Evolutionary conservation across 805 yeast genomes (phyloP).

Genomic region (Zygosaccharomyces bisporus): DNA sequence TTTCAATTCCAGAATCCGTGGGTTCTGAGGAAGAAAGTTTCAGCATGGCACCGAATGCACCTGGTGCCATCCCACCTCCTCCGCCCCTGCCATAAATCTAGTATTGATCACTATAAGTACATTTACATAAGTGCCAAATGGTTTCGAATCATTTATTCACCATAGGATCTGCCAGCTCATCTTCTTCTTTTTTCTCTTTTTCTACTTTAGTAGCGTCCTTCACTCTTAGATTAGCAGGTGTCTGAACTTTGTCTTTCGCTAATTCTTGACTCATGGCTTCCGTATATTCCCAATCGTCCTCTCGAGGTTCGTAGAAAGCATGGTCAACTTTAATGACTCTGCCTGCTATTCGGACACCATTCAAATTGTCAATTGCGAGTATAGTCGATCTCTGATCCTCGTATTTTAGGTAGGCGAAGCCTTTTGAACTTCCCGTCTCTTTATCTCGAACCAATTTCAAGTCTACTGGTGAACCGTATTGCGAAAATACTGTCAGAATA

Average conservation of each 20-base stretch:
- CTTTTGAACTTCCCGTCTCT: constrained; percentile 60
- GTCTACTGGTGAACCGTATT: constrained; percentile 82
- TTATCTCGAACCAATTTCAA: constrained; percentile 64
- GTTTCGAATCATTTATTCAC: constrained; percentile 16
- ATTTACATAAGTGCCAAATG: constrained; percentile 19
- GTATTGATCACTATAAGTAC: not conserved
- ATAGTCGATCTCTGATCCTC: constrained; percentile 77
- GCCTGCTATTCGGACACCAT: constrained; percentile 59
- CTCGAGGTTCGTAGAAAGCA: constrained; percentile 54
- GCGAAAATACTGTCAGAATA: constrained; percentile 73
- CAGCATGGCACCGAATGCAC: constrained; percentile 19
- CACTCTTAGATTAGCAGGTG: constrained; percentile 2
- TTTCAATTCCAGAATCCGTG: constrained; percentile 37
- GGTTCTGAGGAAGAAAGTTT: constrained; percentile 29
- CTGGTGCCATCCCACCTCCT: constrained; percentile 29
- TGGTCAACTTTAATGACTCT: constrained; percentile 63
- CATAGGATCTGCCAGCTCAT: constrained; percentile 41
- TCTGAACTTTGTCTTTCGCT: constrained; percentile 24
- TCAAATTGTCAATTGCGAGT: constrained; percentile 84
- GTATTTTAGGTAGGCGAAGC: constrained; percentile 79
- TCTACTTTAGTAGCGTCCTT: not conserved
- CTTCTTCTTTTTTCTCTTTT: constrained; percentile 17
- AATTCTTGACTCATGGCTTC: constrained; percentile 35
- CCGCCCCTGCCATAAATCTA: constrained; percentile 24
- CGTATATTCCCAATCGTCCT: constrained; percentile 49